Evolutionary conservation across 306 rosid genomes (phyloP).

Genomic region (Ziziphus jujuba): DNA sequence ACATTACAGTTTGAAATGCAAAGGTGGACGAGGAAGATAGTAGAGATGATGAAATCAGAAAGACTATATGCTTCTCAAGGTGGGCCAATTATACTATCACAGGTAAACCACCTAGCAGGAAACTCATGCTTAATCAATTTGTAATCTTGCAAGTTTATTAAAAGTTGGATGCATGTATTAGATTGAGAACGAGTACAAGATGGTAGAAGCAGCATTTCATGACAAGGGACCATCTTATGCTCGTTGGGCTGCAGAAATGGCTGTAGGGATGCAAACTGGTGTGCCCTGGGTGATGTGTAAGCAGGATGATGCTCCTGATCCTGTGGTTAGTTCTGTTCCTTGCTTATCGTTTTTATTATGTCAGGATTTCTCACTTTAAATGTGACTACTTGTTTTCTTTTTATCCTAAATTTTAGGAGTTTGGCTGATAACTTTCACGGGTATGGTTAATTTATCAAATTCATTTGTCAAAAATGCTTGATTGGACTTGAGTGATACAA

Average conservation of each 20-base stretch:
- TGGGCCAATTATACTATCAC: constrained; percentile 86
- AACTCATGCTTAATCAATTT: background rate
- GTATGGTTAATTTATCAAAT: too few species aligned
- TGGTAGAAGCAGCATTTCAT: constrained; percentile 48
- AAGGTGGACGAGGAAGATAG: constrained; percentile 63
- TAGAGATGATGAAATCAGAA: constrained; percentile 68
- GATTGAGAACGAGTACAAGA: constrained; percentile 87
- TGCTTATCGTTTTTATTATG: background rate
- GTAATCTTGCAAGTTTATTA: background rate
- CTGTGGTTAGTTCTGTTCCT: constrained; percentile 53
- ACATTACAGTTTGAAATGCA: constrained; percentile 68
- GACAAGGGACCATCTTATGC: constrained; percentile 59
- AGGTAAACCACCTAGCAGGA: constrained; percentile 39
- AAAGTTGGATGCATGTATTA: constrained; percentile 6
- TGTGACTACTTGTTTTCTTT: too few species aligned
- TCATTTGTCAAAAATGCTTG: too few species aligned
- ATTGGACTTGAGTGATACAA: too few species aligned
- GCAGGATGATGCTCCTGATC: constrained; percentile 88
- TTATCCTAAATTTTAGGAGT: too few species aligned
- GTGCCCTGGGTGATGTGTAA: constrained; percentile 95
- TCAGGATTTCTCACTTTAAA: background rate
- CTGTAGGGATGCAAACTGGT: constrained; percentile 72
- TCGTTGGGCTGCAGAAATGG: constrained; percentile 88
- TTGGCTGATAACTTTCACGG: too few species aligned
- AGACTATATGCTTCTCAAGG: constrained; percentile 84